phyloP scores from a whole-genome alignment of 352 stramenopile species.

The Vaucheria bursata region DNA sequence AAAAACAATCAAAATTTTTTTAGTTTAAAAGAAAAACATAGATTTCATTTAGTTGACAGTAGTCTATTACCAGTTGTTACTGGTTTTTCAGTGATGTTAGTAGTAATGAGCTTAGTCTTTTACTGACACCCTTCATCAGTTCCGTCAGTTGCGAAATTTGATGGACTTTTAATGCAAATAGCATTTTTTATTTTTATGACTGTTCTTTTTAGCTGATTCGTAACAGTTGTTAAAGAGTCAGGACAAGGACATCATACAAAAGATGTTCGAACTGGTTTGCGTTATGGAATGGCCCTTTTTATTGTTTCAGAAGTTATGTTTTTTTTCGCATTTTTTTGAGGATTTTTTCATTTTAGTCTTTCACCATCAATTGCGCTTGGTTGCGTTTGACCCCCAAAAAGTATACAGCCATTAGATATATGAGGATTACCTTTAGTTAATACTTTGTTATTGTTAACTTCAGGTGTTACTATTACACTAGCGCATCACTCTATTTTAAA shows the following conservation, averaged over 20 bases:
- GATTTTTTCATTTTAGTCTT: conserved; percentile 55
- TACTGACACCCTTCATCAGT: too few species aligned
- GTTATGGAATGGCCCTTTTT: conserved; percentile 54
- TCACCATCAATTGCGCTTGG: conserved; percentile 53
- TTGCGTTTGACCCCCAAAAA: conserved; percentile 51
- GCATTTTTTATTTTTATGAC: background rate
- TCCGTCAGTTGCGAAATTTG: background rate
- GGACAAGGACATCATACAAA: conserved; percentile 50
- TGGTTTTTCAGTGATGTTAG: conserved; percentile 6
- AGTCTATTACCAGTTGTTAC: background rate
- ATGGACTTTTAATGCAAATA: background rate
- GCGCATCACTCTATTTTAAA: conserved; percentile 53
- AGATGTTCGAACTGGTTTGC: conserved; percentile 48
- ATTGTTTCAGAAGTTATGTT: conserved; percentile 55
- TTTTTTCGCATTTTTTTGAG: conserved; percentile 39
- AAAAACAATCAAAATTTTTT: too few species aligned
- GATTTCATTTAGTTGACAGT: background rate
- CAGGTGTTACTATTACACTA: conserved; percentile 52
- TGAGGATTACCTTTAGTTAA: conserved; percentile 55
- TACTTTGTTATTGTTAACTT: conserved; percentile 54
- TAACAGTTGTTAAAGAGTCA: conserved; percentile 38
- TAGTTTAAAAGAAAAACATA: too few species aligned
- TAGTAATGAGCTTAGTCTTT: background rate
- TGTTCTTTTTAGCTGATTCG: background rate
- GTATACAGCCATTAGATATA: conserved; percentile 51